Percentiles rank a stretch among this genome's conserved stretches.
phyloP scores from a whole-genome alignment of 768 basidiomycete genomes.

The Termitomyces sp. region DNA sequence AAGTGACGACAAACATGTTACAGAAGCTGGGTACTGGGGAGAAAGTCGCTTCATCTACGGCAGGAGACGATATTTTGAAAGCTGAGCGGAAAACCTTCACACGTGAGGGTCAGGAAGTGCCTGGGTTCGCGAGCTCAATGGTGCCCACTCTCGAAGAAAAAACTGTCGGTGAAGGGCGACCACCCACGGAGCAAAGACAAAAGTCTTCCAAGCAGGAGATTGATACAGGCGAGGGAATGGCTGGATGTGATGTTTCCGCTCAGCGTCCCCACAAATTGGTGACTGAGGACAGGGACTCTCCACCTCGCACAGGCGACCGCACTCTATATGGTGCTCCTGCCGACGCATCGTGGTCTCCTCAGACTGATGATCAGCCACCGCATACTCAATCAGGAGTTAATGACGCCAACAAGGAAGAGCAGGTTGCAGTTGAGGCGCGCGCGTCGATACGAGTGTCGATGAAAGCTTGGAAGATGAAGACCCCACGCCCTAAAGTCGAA shows the following conservation, averaged over 20 bases:
- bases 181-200: slow-evolving; percentile 25
- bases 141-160: slow-evolving; percentile 73
- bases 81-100: slow-evolving; percentile 50
- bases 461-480: slow-evolving; percentile 57
- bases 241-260: background rate
- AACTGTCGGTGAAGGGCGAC: slow-evolving; percentile 43
- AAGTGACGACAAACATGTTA: slow-evolving; percentile 27
- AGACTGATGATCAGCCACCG: slow-evolving; percentile 41
- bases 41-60: slow-evolving; percentile 29
- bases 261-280: background rate
- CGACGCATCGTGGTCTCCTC: slow-evolving; percentile 36
- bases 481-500: slow-evolving; percentile 66
- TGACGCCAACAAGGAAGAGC: slow-evolving; percentile 44
- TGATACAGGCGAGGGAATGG: slow-evolving; percentile 4
- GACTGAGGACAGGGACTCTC: slow-evolving; percentile 11
- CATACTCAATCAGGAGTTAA: slow-evolving; percentile 37
- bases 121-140: slow-evolving; percentile 55
- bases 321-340: slow-evolving; percentile 53
- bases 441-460: slow-evolving; percentile 51
- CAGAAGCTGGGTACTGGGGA: slow-evolving; percentile 40
- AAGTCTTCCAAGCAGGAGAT: background rate
- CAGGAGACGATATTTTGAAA: slow-evolving; percentile 36
- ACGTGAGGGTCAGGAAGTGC: slow-evolving; percentile 41
- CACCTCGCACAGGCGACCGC: slow-evolving; percentile 34
- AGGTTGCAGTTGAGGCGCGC: slow-evolving; percentile 41